Percentiles rank a stretch among this genome's conserved stretches.
These are phyloP conservation scores for Cadophora sp. DNA, from an alignment of 2,329 filamentous ascomycete species.

Conservation along the genomic window DNA sequence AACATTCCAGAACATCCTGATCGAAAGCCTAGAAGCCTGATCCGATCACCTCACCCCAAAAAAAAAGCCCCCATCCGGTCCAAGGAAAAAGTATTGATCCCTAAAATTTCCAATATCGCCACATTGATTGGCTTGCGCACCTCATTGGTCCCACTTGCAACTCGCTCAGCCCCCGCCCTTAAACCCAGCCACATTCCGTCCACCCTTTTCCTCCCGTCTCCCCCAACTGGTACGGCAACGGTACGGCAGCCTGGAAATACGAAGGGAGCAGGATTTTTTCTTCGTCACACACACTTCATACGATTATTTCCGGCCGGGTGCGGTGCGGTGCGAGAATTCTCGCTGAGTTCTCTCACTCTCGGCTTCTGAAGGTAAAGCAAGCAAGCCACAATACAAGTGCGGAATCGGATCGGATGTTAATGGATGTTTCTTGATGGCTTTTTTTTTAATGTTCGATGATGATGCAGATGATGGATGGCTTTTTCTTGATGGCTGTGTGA, in stretches of 20 bases:
- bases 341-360: slow-evolving; percentile 3
- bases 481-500: slow-evolving; percentile 16
- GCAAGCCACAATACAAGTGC: too few species aligned
- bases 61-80: too few species aligned
- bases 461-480: not conserved
- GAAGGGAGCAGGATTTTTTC: not conserved
- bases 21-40: slow-evolving; percentile 2
- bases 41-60: too few species aligned
- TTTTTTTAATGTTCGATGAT: too few species aligned
- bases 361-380: slow-evolving; percentile 14
- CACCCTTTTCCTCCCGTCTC: too few species aligned
- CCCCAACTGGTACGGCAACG: too few species aligned
- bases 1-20: slow-evolving; percentile 26
- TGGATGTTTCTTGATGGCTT: too few species aligned
- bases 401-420: not conserved
- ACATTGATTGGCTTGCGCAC: slow-evolving; percentile 10
- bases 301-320: not conserved
- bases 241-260: slow-evolving; percentile 7
- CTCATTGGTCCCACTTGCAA: not conserved
- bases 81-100: slow-evolving; percentile 15
- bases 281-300: not conserved
- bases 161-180: slow-evolving; percentile 12
- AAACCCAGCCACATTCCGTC: slow-evolving; percentile 13
- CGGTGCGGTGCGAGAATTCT: slow-evolving; percentile 3
- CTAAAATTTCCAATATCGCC: slow-evolving; percentile 2